These are phyloP conservation scores for Rubia peregrina DNA, from an alignment of 305 asterid genomes.

Conservation along the genomic window DNA sequence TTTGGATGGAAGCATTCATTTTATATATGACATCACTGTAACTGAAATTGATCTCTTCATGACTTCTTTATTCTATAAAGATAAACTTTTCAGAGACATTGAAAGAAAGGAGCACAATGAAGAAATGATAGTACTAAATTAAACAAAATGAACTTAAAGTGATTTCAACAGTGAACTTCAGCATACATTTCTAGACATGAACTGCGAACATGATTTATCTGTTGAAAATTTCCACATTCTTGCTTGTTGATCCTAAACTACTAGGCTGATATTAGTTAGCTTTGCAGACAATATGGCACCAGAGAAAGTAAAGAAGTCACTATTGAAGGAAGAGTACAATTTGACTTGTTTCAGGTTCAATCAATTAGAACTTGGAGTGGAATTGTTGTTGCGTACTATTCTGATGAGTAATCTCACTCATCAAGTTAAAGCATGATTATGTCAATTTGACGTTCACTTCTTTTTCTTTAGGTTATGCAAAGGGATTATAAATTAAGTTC, in stretches of 20 bases:
- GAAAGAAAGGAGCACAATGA: background rate
- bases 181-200: background rate
- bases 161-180: background rate
- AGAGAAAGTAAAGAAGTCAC: conserved; percentile 97
- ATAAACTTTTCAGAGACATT: background rate
- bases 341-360: conserved; percentile 91
- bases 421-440: conserved; percentile 6
- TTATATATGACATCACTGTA: background rate
- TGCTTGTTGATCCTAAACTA: conserved; percentile 3
- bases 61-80: background rate
- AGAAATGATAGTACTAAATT: background rate
- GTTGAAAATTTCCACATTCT: background rate
- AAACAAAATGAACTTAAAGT: background rate
- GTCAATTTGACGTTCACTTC: conserved; percentile 16
- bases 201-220: background rate
- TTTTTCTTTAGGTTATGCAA: conserved; percentile 64
- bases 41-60: background rate
- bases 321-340: conserved; percentile 96
- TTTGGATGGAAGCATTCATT: background rate
- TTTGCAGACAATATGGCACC: conserved; percentile 86
- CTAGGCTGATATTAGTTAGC: conserved; percentile 25
- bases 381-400: background rate
- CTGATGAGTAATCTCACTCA: conserved; percentile 3
- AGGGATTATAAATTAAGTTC: conserved; percentile 96
- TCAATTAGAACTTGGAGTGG: conserved; percentile 13